Percentiles rank a stretch among this genome's conserved stretches.
phyloP scores from a whole-genome alignment of 345 rosid species.

The Laguncularia racemosa region DNA sequence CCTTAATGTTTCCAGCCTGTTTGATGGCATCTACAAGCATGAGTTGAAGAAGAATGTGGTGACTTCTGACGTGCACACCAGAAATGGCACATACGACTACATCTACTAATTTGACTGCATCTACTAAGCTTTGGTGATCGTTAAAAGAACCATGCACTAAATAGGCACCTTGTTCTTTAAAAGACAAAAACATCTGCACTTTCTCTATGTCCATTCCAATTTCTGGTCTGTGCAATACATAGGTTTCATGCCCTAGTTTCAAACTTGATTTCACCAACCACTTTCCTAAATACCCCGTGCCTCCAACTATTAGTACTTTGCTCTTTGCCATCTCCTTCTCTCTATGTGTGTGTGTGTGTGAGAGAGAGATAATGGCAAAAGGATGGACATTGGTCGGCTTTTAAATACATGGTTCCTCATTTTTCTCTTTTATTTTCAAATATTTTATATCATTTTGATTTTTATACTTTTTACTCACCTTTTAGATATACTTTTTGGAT shows the following conservation, averaged over 20 bases:
- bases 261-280: slow-evolving; percentile 74
- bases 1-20: slow-evolving; percentile 83
- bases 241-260: slow-evolving; percentile 55
- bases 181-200: slow-evolving; percentile 49
- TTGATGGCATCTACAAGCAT: slow-evolving; percentile 78
- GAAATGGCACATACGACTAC: slow-evolving; percentile 75
- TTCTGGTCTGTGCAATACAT: slow-evolving; percentile 49
- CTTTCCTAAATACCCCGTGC: slow-evolving; percentile 76
- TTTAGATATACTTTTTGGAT: too few relatives aligned
- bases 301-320: slow-evolving; percentile 66
- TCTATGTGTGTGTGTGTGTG: too few relatives aligned
- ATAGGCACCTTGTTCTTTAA: slow-evolving; percentile 51
- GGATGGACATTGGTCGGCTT: too few relatives aligned
- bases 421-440: too few relatives aligned
- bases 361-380: too few relatives aligned
- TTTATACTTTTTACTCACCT: too few relatives aligned
- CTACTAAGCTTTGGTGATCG: slow-evolving; percentile 41
- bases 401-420: too few relatives aligned
- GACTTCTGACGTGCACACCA: slow-evolving; percentile 77
- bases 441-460: too few relatives aligned
- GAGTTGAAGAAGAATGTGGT: slow-evolving; percentile 70
- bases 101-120: too few relatives aligned
- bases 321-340: slow-evolving; percentile 21
- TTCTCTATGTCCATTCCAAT: slow-evolving; percentile 70
- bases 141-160: slow-evolving; percentile 51